phyloP scores from a whole-genome alignment of 345 rosid genomes.

The Dipteronia sinensis region DNA sequence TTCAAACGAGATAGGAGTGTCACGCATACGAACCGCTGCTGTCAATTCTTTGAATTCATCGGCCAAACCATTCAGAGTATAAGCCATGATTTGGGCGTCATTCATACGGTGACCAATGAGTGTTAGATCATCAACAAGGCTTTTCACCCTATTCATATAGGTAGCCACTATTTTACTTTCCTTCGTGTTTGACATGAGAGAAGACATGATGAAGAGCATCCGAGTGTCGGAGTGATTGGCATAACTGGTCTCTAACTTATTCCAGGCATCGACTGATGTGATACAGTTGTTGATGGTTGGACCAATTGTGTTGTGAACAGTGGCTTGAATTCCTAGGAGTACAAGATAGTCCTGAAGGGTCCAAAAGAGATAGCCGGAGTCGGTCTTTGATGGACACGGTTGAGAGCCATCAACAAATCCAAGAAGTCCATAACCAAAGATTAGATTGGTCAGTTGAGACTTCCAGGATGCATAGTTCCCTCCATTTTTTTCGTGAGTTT shows the following conservation, averaged over 20 bases:
- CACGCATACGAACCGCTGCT: background rate
- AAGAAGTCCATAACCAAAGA: slow-evolving; percentile 6
- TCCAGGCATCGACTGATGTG: background rate
- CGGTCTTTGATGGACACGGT: background rate
- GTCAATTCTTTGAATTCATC: slow-evolving; percentile 10
- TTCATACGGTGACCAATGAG: background rate
- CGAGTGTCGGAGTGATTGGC: background rate
- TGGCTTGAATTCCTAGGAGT: background rate
- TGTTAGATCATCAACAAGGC: background rate
- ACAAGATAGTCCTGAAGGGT: background rate
- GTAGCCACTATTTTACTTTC: background rate
- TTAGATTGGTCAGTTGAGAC: background rate
- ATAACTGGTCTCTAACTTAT: background rate
- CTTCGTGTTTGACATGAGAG: no score
- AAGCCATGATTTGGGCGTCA: background rate
- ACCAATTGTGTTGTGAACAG: background rate
- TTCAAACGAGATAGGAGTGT: background rate
- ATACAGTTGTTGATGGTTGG: slow-evolving; percentile 4
- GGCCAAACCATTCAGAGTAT: background rate
- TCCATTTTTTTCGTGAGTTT: background rate
- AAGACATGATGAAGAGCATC: no score
- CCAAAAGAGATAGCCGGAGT: background rate
- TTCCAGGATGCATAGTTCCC: no score
- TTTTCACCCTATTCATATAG: background rate
- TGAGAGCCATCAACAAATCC: background rate